Conservation (phyloP, 306 rosid genomes). For the Ziziphus jujuba region DNA sequence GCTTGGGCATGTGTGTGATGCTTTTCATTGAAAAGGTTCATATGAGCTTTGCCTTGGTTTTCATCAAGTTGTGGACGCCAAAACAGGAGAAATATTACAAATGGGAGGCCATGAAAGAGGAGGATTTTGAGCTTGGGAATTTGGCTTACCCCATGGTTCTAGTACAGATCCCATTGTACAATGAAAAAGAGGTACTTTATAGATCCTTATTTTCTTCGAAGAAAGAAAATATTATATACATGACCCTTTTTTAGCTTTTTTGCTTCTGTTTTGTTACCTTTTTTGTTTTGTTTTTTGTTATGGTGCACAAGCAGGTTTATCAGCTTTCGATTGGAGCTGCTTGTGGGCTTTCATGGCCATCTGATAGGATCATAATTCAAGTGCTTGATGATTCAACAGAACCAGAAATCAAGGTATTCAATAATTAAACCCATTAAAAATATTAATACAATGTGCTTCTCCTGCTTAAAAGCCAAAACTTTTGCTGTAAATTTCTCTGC, state of each 20-base stretch:
- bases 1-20: background rate
- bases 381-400: conserved; percentile 68
- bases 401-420: conserved; percentile 51
- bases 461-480: background rate
- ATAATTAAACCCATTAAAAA: background rate
- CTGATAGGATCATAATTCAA: conserved; percentile 54
- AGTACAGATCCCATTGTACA: conserved; percentile 3
- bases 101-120: background rate
- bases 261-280: background rate
- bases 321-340: conserved; percentile 71
- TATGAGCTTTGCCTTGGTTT: background rate
- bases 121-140: background rate
- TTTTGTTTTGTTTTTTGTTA: background rate
- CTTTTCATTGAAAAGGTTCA: background rate
- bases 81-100: conserved; percentile 8
- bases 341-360: conserved; percentile 35
- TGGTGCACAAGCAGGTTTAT: conserved; percentile 41
- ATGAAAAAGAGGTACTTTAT: conserved; percentile 8
- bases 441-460: background rate
- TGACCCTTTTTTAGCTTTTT: background rate
- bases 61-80: background rate
- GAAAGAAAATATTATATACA: too few relatives aligned
- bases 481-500: too few relatives aligned
- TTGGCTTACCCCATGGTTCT: conserved; percentile 1
- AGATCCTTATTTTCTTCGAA: too few relatives aligned